Evolutionary conservation across 768 basidiomycete genomes (phyloP).

Genomic region (Leccinellum luteum): DNA sequence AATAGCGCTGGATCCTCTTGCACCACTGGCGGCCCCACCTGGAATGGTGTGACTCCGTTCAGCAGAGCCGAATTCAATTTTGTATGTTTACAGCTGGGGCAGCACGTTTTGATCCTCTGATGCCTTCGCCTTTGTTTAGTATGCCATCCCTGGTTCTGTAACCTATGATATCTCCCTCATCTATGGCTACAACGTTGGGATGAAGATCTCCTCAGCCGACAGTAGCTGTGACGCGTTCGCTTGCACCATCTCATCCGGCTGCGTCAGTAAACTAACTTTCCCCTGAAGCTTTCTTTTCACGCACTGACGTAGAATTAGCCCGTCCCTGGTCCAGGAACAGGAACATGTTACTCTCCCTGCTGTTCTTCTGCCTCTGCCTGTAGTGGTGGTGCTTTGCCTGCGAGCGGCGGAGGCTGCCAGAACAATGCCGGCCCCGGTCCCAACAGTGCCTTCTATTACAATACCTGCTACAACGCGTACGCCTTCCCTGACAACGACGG

Average conservation of each 20-base stretch:
- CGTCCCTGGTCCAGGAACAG: conserved; percentile 23
- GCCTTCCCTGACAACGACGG: conserved; percentile 35
- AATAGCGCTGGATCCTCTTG: conserved; percentile 19
- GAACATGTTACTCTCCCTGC: conserved; percentile 29
- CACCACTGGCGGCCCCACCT: conserved; percentile 30
- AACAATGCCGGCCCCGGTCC: conserved; percentile 30
- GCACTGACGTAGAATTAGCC: conserved; percentile 19
- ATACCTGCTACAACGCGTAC: conserved; percentile 29
- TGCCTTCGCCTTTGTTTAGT: conserved; percentile 4
- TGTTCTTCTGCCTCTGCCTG: conserved; percentile 30
- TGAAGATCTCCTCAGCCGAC: conserved; percentile 33
- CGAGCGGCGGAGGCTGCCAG: conserved; percentile 26
- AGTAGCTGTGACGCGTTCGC: conserved; percentile 26
- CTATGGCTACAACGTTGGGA: conserved; percentile 34
- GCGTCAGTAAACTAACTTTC: conserved; percentile 18
- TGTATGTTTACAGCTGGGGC: conserved; percentile 9
- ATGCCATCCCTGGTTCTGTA: conserved; percentile 24
- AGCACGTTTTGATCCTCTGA: not conserved
- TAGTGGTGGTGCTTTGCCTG: conserved; percentile 27
- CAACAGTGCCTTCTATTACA: conserved; percentile 30
- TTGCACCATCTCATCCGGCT: conserved; percentile 31
- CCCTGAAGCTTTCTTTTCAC: not conserved
- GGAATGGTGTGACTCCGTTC: conserved; percentile 31
- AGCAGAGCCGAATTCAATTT: conserved; percentile 35
- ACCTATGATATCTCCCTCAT: conserved; percentile 35